Base-by-base conservation (phyloP, 306 rosid genomes). In the Vigna unguiculata region DNA sequence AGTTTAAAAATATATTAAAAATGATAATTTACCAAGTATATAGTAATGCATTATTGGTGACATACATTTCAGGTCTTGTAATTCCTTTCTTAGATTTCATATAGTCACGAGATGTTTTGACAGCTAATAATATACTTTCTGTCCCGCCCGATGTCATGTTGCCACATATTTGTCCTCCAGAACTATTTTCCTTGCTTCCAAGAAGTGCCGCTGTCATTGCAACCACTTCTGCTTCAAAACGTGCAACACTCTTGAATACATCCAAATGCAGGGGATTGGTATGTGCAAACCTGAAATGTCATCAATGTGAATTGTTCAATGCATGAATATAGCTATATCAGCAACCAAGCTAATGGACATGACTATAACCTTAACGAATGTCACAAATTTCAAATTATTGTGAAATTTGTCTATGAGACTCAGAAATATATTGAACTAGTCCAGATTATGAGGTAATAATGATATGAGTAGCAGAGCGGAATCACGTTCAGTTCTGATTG, bases 61-160 rank as follows among this genome's bases (percentile, higher is more conserved):
- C 83, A 68, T 88, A 94, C 98, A 94, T 94, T 88, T 94, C 98
- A 9, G 98, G 98, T 67, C 81, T 89, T 71, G 83, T 78, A 80
- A 94, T 92, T 84, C 95, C 91, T 76, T 86, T 94, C 86, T 79
- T 92, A 67, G 83, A 72, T 84, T 90, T 91, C 98, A 92, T 94
- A 74, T 86, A 92, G 85, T 94, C 98, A 52, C 98, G 98, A 17
- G 98, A 88, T 64, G 97, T 85, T 79, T 94, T 94, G 80, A 94
- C 88, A 21, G 98, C 97, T 75, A 94, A 78, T 68, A 94, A 73
- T 86, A 94, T 94, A 79, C 98, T 94, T 86, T 94, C 98, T 52
- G 98, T 94, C 86, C 97, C 98, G 59, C 98, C 98, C 3, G 98
- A 94, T 38, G 98, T 94, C 98, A 94, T 94, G 84, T 94, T 94